These are phyloP conservation scores for Boletus vinaceobasis DNA, from an alignment of 768 basidiomycete species.

Conservation along the genomic window DNA sequence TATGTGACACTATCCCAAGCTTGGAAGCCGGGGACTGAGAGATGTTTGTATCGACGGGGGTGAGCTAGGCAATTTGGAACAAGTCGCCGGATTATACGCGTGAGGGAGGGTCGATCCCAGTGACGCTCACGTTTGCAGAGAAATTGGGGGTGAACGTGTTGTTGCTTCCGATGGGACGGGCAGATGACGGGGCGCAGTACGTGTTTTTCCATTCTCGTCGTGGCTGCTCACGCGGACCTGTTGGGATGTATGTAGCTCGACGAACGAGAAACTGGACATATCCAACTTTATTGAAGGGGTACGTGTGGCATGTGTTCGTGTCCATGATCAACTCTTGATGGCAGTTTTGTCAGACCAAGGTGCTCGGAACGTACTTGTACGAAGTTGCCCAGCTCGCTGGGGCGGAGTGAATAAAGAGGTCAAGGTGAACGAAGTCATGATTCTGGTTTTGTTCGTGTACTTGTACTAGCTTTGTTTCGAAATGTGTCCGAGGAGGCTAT, in stretches of 20 bases:
- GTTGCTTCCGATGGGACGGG: conserved; percentile 88
- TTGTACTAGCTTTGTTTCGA: neutral
- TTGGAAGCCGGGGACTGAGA: neutral
- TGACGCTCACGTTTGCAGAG: conserved; percentile 92
- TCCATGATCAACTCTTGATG: neutral
- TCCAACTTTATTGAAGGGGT: conserved; percentile 88
- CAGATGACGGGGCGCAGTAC: conserved; percentile 92
- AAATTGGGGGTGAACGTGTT: conserved; percentile 82
- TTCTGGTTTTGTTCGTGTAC: neutral
- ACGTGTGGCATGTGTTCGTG: conserved; percentile 25
- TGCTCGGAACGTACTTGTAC: conserved; percentile 32
- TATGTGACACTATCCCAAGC: neutral
- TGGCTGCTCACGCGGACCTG: neutral
- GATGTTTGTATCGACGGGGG: neutral
- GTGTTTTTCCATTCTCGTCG: conserved; percentile 27
- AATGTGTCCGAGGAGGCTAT: neutral
- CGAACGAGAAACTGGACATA: conserved; percentile 91
- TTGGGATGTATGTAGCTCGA: conserved; percentile 51
- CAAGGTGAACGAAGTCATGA: neutral
- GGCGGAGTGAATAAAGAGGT: conserved; percentile 8
- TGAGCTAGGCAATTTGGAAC: conserved; percentile 49
- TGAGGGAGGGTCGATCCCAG: conserved; percentile 93
- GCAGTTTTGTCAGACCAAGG: conserved; percentile 25
- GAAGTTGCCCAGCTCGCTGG: conserved; percentile 25
- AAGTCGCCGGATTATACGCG: conserved; percentile 78